Percentiles rank a stretch among this genome's conserved stretches.
These are phyloP conservation scores for Syzygium syzygioides DNA, from an alignment of 441 rosid species.

Conservation along the genomic window DNA sequence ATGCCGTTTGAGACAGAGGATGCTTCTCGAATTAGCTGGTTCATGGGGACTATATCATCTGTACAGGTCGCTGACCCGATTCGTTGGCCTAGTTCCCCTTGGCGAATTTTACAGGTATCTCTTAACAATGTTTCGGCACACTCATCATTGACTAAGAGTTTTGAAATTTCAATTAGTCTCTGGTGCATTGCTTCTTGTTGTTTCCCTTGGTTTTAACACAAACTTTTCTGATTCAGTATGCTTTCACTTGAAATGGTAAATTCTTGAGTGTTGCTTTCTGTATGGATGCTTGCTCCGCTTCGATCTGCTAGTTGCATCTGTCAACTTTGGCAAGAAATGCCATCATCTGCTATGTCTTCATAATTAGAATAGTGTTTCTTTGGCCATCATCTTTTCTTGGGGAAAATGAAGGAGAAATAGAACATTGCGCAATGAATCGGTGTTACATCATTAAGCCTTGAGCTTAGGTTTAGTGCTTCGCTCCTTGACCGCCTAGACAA, in stretches of 20 bases:
- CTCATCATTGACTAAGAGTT: not conserved
- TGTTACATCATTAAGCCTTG: not conserved
- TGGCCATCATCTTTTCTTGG: not conserved
- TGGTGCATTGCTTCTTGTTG: not conserved
- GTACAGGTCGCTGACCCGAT: constrained; percentile 78
- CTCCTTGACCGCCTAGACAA: not conserved
- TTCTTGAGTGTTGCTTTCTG: not conserved
- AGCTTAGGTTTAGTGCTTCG: not conserved
- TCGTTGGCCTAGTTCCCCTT: constrained; percentile 89
- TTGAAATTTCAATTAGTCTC: not conserved
- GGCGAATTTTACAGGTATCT: constrained; percentile 85
- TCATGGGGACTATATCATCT: constrained; percentile 85
- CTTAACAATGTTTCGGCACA: not conserved
- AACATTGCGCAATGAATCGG: not conserved
- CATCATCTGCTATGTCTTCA: not conserved
- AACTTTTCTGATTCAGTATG: not conserved
- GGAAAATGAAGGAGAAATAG: not conserved
- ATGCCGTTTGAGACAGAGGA: constrained; percentile 98
- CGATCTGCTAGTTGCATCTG: not conserved
- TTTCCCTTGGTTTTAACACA: not conserved
- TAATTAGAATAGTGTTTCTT: not conserved
- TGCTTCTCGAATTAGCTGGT: constrained; percentile 94
- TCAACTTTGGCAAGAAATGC: not conserved
- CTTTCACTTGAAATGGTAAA: not conserved
- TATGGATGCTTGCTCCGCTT: not conserved